A percentile compares a stretch with the other conserved stretches of the same genome.
Conservation (phyloP, 2,329 filamentous ascomycete species). For the Verticillium klebahnii region DNA sequence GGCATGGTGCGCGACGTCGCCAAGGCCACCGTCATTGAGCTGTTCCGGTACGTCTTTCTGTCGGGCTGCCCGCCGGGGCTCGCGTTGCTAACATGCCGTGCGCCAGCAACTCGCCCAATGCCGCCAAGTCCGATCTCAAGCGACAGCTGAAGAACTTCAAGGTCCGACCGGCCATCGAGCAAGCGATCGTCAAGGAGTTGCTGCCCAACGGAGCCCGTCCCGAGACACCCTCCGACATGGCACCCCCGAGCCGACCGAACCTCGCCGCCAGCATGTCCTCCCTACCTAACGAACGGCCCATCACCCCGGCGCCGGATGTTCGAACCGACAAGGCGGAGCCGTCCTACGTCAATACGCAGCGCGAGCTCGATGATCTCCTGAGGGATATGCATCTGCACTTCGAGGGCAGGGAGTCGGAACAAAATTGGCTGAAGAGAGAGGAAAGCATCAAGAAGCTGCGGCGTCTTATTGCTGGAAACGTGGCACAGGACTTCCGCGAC, state of each 20-base stretch:
- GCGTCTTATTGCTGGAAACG: slow-evolving; percentile 78
- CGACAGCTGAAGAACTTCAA: slow-evolving; percentile 79
- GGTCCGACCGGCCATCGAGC: slow-evolving; percentile 80
- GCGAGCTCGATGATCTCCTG: slow-evolving; percentile 85
- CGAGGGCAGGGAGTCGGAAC: slow-evolving; percentile 83
- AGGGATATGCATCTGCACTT: slow-evolving; percentile 77
- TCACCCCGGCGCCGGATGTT: slow-evolving; percentile 59
- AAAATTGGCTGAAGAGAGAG: slow-evolving; percentile 87
- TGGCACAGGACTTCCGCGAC: slow-evolving; percentile 68
- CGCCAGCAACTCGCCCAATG: slow-evolving; percentile 63
- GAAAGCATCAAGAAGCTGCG: slow-evolving; percentile 74
- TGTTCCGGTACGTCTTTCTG: slow-evolving; percentile 62
- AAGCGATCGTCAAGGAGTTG: slow-evolving; percentile 73
- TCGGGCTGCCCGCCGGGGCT: neutral
- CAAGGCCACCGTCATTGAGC: slow-evolving; percentile 76
- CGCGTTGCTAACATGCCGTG: neutral
- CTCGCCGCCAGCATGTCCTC: slow-evolving; percentile 51
- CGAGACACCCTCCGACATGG: slow-evolving; percentile 36
- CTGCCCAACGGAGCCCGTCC: slow-evolving; percentile 42
- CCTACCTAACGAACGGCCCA: slow-evolving; percentile 43
- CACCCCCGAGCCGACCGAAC: slow-evolving; percentile 23
- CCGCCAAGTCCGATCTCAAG: slow-evolving; percentile 85
- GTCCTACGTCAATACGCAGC: slow-evolving; percentile 74
- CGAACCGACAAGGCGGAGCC: slow-evolving; percentile 71
- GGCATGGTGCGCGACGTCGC: slow-evolving; percentile 80